These are phyloP conservation scores for Conticribra weissflogii DNA, from an alignment of 108 stramenopile genomes.

Conservation along the genomic window DNA sequence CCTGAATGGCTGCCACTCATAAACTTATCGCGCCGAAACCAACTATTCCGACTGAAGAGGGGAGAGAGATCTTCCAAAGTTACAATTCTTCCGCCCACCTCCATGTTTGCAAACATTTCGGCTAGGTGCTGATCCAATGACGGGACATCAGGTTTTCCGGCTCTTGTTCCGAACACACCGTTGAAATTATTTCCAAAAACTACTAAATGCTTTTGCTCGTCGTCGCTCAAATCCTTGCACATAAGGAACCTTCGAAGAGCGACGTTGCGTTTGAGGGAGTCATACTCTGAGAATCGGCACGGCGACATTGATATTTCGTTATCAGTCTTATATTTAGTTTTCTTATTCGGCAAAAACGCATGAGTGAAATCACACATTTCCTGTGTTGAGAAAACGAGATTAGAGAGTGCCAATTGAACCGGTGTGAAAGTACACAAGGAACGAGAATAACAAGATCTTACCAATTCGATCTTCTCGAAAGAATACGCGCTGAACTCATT, in stretches of 20 bases:
- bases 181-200: conserved; percentile 31
- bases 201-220: conserved; percentile 21
- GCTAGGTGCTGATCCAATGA: conserved; percentile 23
- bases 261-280: conserved; percentile 6
- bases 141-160: not conserved
- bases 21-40: conserved; percentile 23
- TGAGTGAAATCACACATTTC: conserved; percentile 11
- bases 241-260: conserved; percentile 10
- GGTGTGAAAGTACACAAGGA: not conserved
- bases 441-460: not conserved
- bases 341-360: conserved; percentile 3
- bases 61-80: conserved; percentile 20
- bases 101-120: conserved; percentile 27
- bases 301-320: not conserved
- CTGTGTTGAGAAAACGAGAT: not conserved
- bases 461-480: not conserved
- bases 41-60: conserved; percentile 11
- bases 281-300: not conserved
- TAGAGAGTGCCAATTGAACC: too few species aligned
- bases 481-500: not conserved
- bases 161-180: conserved; percentile 25
- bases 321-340: not conserved
- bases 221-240: conserved; percentile 13
- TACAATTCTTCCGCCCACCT: conserved; percentile 29
- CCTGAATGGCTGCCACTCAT: conserved; percentile 10